A percentile compares a stretch with the other conserved stretches of the same genome.
Evolutionary conservation across 148 eudicot genomes (phyloP).

Genomic region (Cornus suecica): DNA sequence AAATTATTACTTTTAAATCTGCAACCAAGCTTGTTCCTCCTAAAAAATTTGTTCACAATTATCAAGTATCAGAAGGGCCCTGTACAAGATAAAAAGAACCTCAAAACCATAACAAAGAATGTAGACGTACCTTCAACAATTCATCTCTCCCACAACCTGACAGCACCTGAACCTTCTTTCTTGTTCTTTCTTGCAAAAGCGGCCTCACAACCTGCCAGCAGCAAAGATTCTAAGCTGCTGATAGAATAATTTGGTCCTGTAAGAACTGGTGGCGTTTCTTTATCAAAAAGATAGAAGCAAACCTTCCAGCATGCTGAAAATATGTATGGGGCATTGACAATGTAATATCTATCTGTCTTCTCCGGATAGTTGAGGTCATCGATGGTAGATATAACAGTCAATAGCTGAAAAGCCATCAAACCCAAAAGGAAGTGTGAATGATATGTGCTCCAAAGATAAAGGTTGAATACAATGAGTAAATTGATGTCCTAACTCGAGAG

Average conservation of each 20-base stretch:
- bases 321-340: slow-evolving; percentile 93
- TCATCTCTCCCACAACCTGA: slow-evolving; percentile 87
- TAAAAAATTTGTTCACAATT: too few relatives aligned
- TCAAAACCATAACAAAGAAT: not conserved
- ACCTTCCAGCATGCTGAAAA: slow-evolving; percentile 99
- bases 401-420: slow-evolving; percentile 53
- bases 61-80: too few relatives aligned
- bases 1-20: too few relatives aligned
- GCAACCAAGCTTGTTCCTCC: too few relatives aligned
- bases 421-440: not conserved
- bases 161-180: slow-evolving; percentile 92
- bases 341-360: slow-evolving; percentile 92
- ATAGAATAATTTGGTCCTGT: not conserved
- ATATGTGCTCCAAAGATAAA: slow-evolving; percentile 3
- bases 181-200: slow-evolving; percentile 92
- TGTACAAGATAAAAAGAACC: not conserved
- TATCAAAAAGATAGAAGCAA: slow-evolving; percentile 12
- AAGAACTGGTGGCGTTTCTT: not conserved
- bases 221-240: not conserved
- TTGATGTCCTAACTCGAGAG: not conserved
- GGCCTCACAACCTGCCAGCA: slow-evolving; percentile 84
- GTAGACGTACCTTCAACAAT: slow-evolving; percentile 44
- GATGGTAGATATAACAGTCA: slow-evolving; percentile 84
- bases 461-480: not conserved
- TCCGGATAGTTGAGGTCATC: slow-evolving; percentile 99